Evolutionary conservation across 139 green algal species (phyloP).

Genomic region (Yamagishiella unicocca): DNA sequence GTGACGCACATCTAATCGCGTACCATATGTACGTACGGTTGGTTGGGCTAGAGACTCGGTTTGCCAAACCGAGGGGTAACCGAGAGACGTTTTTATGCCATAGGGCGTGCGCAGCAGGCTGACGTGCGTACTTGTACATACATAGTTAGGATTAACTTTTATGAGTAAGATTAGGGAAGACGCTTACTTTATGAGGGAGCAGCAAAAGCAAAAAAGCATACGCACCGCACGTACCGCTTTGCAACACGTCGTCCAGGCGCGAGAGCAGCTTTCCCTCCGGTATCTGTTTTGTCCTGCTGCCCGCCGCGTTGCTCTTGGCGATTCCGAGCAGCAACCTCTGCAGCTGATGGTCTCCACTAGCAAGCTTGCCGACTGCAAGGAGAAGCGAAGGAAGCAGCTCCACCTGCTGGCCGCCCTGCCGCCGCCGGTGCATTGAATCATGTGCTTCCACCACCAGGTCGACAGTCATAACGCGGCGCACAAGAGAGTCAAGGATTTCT

Average conservation of each 20-base stretch:
- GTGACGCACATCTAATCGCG: no score
- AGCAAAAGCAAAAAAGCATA: no score
- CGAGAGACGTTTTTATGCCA: no score
- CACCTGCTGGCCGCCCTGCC: not conserved
- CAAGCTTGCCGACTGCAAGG: slow-evolving; percentile 20
- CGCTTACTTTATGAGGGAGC: not conserved
- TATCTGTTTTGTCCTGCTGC: not conserved
- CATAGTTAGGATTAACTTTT: not conserved
- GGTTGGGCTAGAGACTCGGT: no score
- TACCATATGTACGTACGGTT: no score
- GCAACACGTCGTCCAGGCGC: not conserved
- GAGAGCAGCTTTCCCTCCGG: not conserved
- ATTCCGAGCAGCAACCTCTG: not conserved
- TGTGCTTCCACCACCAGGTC: slow-evolving; percentile 2
- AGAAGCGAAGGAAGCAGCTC: slow-evolving; percentile 1
- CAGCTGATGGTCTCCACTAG: not conserved
- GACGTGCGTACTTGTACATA: not conserved
- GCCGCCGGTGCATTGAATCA: not conserved
- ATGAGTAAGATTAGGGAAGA: not conserved
- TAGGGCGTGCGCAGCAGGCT: no score
- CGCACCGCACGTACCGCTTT: slow-evolving; percentile 14
- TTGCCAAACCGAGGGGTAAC: no score
- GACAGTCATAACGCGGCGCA: not conserved
- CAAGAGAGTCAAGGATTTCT: slow-evolving; percentile 6
- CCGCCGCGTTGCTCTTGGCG: not conserved